Evolutionary conservation across 129 eudicot species (phyloP), one percentile per base, ranked within the genome.

Genomic region (Escallonia herrerae): DNA sequence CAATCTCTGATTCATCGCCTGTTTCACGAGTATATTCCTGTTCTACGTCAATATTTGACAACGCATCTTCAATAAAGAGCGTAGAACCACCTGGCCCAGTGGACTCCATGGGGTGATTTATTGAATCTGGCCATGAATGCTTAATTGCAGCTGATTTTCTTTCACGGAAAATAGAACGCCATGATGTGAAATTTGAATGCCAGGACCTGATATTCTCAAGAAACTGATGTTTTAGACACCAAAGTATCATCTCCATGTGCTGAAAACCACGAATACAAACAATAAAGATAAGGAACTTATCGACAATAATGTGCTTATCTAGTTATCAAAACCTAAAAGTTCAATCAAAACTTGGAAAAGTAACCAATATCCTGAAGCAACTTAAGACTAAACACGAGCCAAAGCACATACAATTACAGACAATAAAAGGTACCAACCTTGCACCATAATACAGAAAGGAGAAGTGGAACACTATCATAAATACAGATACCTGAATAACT

Each of bases 161-260:
- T 67, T 76, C 77, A 10, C 75, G 76, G 10, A 79, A 48, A 50
- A 66, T 45, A 45, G 76, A 62, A 53, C 72, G 61, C 87, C 87
- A 85, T 10, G 84, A 69, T 39, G 51, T 47, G 56, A 69, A 39
- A 62, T 64, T 67, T 41, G 57, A 55, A 62, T 88, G 84, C 5
- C 83, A 72, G 22, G 84, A 62, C 62, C 70, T 72, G 56, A 94
- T 76, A 63, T 60, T 68, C 76, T 86, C 93, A 71, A 94, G 84
- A 79, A 83, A 86, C 5, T 82, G 73, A 72, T 86, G 87, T 53
- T 95, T 78, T 69, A 74, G 78, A 73, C 87, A 84, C 99, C 99
- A 94, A n/a, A 82, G 74, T 76, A 89, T 89, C 76, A 89, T 84
- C 78, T 94, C 95, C 83, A 80, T 60, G 61, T 94, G 99, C 99